Conservation (phyloP, 805 yeast genomes). For the Candida vartiovaarae region DNA sequence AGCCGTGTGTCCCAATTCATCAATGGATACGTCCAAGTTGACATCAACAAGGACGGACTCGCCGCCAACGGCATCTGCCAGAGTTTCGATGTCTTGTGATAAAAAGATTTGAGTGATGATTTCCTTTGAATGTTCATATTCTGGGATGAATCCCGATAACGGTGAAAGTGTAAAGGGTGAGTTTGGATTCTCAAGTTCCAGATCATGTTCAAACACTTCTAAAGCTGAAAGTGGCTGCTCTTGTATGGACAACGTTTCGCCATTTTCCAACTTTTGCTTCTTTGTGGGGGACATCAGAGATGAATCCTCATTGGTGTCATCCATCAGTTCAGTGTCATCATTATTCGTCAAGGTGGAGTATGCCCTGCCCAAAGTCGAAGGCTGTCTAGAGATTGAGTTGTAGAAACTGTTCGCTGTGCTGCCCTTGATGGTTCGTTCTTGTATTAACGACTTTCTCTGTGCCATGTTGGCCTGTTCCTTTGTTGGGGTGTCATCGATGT, state of each 20-base stretch:
- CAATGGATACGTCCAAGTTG: slow-evolving; percentile 79
- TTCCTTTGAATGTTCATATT: slow-evolving; percentile 33
- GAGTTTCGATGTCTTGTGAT: slow-evolving; percentile 29
- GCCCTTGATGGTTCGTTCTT: background rate
- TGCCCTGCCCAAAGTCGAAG: slow-evolving; percentile 18
- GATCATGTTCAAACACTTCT: slow-evolving; percentile 31
- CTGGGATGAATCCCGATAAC: slow-evolving; percentile 23
- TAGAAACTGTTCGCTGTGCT: slow-evolving; percentile 8
- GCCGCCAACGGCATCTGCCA: slow-evolving; percentile 25
- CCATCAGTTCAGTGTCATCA: slow-evolving; percentile 17
- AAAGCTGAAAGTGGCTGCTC: slow-evolving; percentile 5
- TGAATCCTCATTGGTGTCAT: slow-evolving; percentile 1
- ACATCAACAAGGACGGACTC: slow-evolving; percentile 28
- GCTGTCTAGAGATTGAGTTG: slow-evolving; percentile 16
- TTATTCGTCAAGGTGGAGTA: slow-evolving; percentile 28
- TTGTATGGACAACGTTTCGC: background rate
- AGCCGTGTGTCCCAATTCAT: slow-evolving; percentile 88
- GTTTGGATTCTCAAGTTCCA: slow-evolving; percentile 33
- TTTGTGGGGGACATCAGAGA: slow-evolving; percentile 32
- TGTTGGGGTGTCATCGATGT: slow-evolving; percentile 36
- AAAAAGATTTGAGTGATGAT: slow-evolving; percentile 46
- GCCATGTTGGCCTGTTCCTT: slow-evolving; percentile 38
- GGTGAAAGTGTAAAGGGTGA: slow-evolving; percentile 46
- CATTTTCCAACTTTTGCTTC: slow-evolving; percentile 21
- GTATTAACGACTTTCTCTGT: slow-evolving; percentile 15